Base-by-base conservation (phyloP, 23 red algal species). In the Pyropia haitanensis region DNA sequence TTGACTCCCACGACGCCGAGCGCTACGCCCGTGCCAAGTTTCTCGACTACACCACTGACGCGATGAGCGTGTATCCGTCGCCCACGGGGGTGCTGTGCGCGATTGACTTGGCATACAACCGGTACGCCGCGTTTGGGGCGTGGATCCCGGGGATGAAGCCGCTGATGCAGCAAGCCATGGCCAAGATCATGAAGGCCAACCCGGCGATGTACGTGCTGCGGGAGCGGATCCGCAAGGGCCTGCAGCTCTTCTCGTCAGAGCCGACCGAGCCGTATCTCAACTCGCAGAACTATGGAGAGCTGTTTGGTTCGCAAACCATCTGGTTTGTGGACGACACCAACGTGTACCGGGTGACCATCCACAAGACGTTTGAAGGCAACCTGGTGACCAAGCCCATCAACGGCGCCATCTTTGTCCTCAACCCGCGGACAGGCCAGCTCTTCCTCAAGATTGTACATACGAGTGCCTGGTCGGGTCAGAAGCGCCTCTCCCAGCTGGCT, bases 371-470 rank as follows among this genome's bases (percentile, higher is more conserved):
- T 77, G 90, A 95, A 65, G 90, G 90, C 54, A 95, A 95, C 59
- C 64, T 82, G 18, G 90, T 95, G 2, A 95, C 90, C 23, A 95
- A 95, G 66, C 80, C 80, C 8, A 95, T 95, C 67, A 98, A 98
- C 62, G 94, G 94, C 16, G 94, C 74, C 7, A 82, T 98, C 32
- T 82, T 89, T 32, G 91, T 90, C 31, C 91, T 89, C 32, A 89
- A 98, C 27, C 85, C 85, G 14, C 51, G 79, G 25, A 98, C 85
- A 17, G 94, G 94, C 23, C 94, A 85, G 29, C 86, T 98, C n/a
- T 98, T 87, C 60, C 63, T 98, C 17, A 98, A 98, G 73, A 82
- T 98, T 19, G 82, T 98, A 32, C 94, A 98, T 63, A 80, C 84
- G 21, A 72, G 64, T 0, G 85, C 82, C 10, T 98, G 94, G 94